Percentiles rank a stretch among this genome's conserved stretches.
phyloP scores from a whole-genome alignment of 306 rosid species.

The Crotalaria pallida region DNA sequence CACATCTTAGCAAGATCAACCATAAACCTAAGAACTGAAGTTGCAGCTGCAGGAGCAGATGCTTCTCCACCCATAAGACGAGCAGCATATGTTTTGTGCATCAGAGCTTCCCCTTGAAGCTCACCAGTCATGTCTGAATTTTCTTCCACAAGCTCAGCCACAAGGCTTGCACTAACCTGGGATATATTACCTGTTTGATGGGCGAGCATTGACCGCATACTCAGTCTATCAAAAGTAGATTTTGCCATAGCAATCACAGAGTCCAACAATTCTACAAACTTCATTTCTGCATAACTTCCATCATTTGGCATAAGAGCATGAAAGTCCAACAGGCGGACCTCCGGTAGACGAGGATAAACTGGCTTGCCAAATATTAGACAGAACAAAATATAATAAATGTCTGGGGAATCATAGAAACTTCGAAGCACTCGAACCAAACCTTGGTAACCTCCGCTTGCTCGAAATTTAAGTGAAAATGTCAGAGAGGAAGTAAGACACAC shows the following conservation, averaged over 20 bases:
- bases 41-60: slow-evolving; percentile 98
- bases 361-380: slow-evolving; percentile 96
- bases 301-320: slow-evolving; percentile 97
- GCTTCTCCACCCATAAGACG: slow-evolving; percentile 99
- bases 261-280: slow-evolving; percentile 79
- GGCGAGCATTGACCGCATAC: slow-evolving; percentile 89
- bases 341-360: slow-evolving; percentile 95
- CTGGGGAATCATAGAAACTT: slow-evolving; percentile 97
- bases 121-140: slow-evolving; percentile 96
- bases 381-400: slow-evolving; percentile 90
- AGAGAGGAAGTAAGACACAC: slow-evolving; percentile 93
- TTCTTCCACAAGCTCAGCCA: slow-evolving; percentile 94
- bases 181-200: slow-evolving; percentile 94
- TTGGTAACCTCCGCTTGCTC: slow-evolving; percentile 95
- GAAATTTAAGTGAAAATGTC: slow-evolving; percentile 86
- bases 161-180: slow-evolving; percentile 90
- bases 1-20: slow-evolving; percentile 99
- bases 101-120: slow-evolving; percentile 98
- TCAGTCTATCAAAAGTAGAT: slow-evolving; percentile 86
- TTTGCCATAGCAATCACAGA: slow-evolving; percentile 90
- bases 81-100: slow-evolving; percentile 99
- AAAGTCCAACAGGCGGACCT: slow-evolving; percentile 98
- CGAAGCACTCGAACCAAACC: slow-evolving; percentile 87
- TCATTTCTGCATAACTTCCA: slow-evolving; percentile 66
- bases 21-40: slow-evolving; percentile 93